Conservation (phyloP, 2,329 filamentous ascomycete genomes). For the Byssoonygena ceratinophila region DNA sequence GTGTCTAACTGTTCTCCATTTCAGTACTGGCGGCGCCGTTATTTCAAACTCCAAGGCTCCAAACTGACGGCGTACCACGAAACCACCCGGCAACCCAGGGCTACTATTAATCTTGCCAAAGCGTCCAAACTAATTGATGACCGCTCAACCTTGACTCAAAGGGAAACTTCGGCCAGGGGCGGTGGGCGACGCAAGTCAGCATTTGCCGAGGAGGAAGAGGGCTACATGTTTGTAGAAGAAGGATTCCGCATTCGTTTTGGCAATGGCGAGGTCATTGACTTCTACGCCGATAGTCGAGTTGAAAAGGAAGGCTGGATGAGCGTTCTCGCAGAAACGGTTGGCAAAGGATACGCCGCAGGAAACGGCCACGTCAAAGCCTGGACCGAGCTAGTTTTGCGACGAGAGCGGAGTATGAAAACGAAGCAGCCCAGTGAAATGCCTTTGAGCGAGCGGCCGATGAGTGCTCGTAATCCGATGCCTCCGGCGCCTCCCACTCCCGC, state of each 20-base stretch:
- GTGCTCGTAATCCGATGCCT: conserved; percentile 8
- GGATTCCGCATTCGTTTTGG: conserved; percentile 98
- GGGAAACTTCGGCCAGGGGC: conserved; percentile 64
- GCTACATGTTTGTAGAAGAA: conserved; percentile 99
- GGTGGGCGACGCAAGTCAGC: conserved; percentile 81
- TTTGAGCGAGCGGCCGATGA: conserved; percentile 10
- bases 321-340: conserved; percentile 62
- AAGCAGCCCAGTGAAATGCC: conserved; percentile 18
- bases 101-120: conserved; percentile 92
- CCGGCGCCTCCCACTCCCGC: conserved; percentile 19
- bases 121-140: conserved; percentile 91
- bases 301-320: conserved; percentile 95
- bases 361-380: conserved; percentile 45
- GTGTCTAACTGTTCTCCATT: conserved; percentile 53
- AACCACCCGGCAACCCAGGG: conserved; percentile 84
- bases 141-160: conserved; percentile 68
- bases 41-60: conserved; percentile 84
- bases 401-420: conserved; percentile 32
- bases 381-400: conserved; percentile 50
- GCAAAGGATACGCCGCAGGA: conserved; percentile 41
- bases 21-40: conserved; percentile 93
- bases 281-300: conserved; percentile 79
- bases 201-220: conserved; percentile 96
- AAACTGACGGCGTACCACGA: conserved; percentile 96
- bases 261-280: conserved; percentile 96